Evolutionary conservation across 73 alveolate genomes (phyloP).

Genomic region (Blepharisma japonicum): DNA sequence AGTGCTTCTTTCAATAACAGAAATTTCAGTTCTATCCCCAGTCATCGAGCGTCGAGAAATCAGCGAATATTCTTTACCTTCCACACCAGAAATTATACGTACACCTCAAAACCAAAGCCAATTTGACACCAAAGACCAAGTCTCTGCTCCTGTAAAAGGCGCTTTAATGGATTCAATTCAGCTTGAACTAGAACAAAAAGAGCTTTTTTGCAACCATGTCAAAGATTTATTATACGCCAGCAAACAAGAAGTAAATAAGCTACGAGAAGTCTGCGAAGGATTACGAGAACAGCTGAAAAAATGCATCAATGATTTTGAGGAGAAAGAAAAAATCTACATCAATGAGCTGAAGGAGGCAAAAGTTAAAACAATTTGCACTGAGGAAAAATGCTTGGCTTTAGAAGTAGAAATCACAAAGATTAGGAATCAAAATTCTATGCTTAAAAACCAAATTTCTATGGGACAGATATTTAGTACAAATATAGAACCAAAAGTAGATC

Average conservation of each 20-base stretch:
- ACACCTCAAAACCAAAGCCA: neutral
- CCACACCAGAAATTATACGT: constrained; percentile 11
- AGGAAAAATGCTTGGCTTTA: too few relatives aligned
- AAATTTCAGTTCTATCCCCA: constrained; percentile 20
- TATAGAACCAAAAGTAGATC: too few relatives aligned
- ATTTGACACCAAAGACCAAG: neutral
- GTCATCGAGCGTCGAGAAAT: constrained; percentile 18
- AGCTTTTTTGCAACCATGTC: neutral
- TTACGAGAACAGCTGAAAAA: neutral
- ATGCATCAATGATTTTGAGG: neutral
- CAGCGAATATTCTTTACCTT: neutral
- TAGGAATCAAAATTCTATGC: too few relatives aligned
- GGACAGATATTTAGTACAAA: too few relatives aligned
- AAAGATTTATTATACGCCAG: neutral
- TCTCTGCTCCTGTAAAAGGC: too few relatives aligned
- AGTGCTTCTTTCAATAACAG: neutral
- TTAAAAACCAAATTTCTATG: too few relatives aligned
- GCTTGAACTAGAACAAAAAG: too few relatives aligned
- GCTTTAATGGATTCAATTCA: too few relatives aligned
- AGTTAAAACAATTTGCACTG: neutral
- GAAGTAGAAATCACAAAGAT: too few relatives aligned
- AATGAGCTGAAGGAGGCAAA: neutral
- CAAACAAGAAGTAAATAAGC: constrained; percentile 3
- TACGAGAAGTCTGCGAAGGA: neutral
- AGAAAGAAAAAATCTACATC: neutral